Base-by-base conservation (phyloP, 495 filamentous ascomycete species). In the Astrothelium subdiscretum region DNA sequence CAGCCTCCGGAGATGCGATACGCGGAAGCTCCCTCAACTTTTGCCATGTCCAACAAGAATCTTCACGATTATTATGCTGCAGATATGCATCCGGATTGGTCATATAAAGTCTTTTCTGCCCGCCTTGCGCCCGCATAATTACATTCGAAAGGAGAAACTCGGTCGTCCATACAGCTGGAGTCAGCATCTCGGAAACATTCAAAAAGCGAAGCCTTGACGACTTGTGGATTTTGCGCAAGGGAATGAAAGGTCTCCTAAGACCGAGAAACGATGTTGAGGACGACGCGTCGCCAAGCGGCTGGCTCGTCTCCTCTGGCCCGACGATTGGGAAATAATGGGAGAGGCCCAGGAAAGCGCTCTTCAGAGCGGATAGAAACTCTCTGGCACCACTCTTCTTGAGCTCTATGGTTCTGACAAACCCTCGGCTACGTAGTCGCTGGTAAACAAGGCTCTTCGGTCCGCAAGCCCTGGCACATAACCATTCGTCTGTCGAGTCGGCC, bases 141-240 rank as follows among this genome's bases (percentile, higher is more conserved):
- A 87, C 78, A 57, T 80, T 83, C 2, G 83, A 83, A 22, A 74
- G 70, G 32, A 91, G 73, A 58, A 89, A 90, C 5, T 82, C 77
- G 12, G 81, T 82, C 42, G 82, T 82, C 87, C 87, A 91, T 3
- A 83, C 74, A 4, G 81, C 79, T 3, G 84, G 78, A 3, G 83
- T 87, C 26, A 84, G 72, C 80, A 88, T 84, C 69, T 91, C 87
- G 1, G 82, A 74, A 1, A 78, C 77, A 26, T 76, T 76, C 20
- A 91, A 77, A 65, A 88, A 90, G 8, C 81, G 82, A 1, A 91
- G 77, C 12, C 78, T 76, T 0, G 83, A 81, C 59, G 88, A 83
- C 65, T 84, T 88, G 70, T 85, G 80, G 2, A 88, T 68, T 67
- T 91, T 91, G 29, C 87, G 80, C 22, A 91, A 73, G 3, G 87